Evolutionary conservation across 1,284 basidiomycete genomes (phyloP), one percentile per base, ranked within the genome.

Genomic region (Xerocomus amazonicus): DNA sequence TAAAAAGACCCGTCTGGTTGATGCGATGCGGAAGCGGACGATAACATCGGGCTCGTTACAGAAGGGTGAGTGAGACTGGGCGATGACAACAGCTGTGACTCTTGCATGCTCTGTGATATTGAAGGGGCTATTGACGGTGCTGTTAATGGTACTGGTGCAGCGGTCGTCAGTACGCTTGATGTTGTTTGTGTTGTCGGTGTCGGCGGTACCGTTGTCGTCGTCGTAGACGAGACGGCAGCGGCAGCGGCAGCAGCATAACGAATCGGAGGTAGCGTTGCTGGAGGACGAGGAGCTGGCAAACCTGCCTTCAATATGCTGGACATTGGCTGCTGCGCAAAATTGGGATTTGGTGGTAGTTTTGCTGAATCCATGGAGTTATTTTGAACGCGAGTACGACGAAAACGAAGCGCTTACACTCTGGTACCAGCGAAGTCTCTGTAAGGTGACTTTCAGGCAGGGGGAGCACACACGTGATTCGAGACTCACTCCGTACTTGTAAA

Each of bases 181-280:
- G 59, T 47, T 43, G 68, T 69, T 60, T 47, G 75, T 43, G 63
- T 74, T 32, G 63, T 61, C 35, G 76, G 55, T 57, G 76, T 61
- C 42, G 79, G 63, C 16, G 62, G 61, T 16, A 48, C 57, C 47
- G 62, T 17, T 34, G 62, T 62, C 12, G 62, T 61, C 29, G 59
- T 51, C 8, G 50, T 47, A n/a, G 59, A 57, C 17, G 77, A 70
- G 13, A 89, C 87, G 4, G 90, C 91, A 0, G 92, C 92, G 1
- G 92, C 93, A 2, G 93, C 94, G 0, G 92, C 93, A 8, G 92
- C 84, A 31, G 95, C 90, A 63, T 97, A 97, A 44, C 90, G 80
- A 63, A 96, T 92, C 9, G 92, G 90, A 26, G 92, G 88, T 45
- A 90, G 66, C 17, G 79, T 67, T n/a, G 75, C 73, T 58, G 78